Base-by-base conservation (phyloP, 768 basidiomycete species). In the Amanita fuliginea region DNA sequence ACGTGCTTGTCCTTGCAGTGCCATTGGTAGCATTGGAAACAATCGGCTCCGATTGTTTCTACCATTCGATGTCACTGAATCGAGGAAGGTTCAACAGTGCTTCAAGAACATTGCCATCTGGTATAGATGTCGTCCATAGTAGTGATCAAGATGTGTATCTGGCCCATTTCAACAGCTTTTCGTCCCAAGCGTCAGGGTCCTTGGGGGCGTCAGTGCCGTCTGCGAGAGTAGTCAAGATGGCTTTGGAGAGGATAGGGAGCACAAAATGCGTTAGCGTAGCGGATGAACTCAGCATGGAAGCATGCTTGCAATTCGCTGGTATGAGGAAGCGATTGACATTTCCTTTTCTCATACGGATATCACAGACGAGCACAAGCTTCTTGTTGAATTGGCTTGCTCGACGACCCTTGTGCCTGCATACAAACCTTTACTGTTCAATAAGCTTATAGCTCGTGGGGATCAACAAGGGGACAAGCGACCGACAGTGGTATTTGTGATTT, bases 311-410 rank as follows among this genome's bases (percentile, higher is more conserved):
- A 8, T 85, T 88, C 56, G 76, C 80, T 55, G 74, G 86, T 86
- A 57, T 54, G 75, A 57, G 6, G 18, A 44, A 28, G 19, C 47
- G 42, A 32, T 16, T 35, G 21, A 3, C 3, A 30, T 19, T 37
- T 42, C 8, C 30, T 22, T 14, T 43, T 42, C 51, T 55, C 37
- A 60, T 30, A 14, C n/a, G 26, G 35, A 49, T 42, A 16, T 49
- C 11, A 11, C 55, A 85, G 86, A 84, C 53, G 83, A 86, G 52
- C 86, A 89, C 58, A 86, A 85, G 61, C 66, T 80, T 49, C 67
- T 88, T 21, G 77, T 84, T 8, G 86, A 90, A 56, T 68, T 89
- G 19, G 81, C 87, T 1, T 87, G 86, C 54, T 71, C 84, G 4
- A 78, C 82, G 6, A 78, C 86, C 3, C 68, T 90, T 6, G 70